Conservation (phyloP, 176 grass and related monocot species). For the Hordeum marinum region DNA sequence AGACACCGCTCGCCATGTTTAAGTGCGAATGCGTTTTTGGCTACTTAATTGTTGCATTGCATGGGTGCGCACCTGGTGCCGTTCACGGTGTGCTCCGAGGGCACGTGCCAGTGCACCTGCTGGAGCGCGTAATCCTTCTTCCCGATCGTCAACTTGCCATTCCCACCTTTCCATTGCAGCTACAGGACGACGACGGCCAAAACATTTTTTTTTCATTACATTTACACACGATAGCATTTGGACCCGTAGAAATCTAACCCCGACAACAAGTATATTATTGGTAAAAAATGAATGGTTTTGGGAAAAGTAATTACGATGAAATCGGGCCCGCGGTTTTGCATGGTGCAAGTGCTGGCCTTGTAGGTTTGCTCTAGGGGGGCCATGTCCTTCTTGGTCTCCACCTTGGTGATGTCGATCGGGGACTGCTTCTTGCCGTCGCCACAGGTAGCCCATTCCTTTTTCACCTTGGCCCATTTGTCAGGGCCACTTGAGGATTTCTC, state of each 20-base stretch:
- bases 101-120: slow-evolving; percentile 70
- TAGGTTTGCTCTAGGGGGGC: slow-evolving; percentile 30
- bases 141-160: slow-evolving; percentile 40
- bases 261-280: too few relatives aligned
- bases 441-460: slow-evolving; percentile 48
- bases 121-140: slow-evolving; percentile 41
- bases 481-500: slow-evolving; percentile 21
- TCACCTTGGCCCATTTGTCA: slow-evolving; percentile 33
- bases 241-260: too few relatives aligned
- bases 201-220: neutral
- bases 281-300: neutral
- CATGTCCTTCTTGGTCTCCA: slow-evolving; percentile 24
- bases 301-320: slow-evolving; percentile 31
- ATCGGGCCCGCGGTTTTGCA: slow-evolving; percentile 65
- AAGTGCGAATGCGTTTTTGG: too few relatives aligned
- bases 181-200: neutral
- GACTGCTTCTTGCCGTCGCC: slow-evolving; percentile 53
- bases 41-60: too few relatives aligned
- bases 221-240: too few relatives aligned
- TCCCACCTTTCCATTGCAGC: slow-evolving; percentile 48
- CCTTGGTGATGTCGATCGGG: slow-evolving; percentile 48
- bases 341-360: neutral
- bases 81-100: slow-evolving; percentile 76
- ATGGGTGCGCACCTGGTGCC: slow-evolving; percentile 37
- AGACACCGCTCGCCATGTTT: too few relatives aligned